These are phyloP conservation scores for Ogataea chonburiensis DNA, from an alignment of 805 yeast genomes.

Conservation along the genomic window DNA sequence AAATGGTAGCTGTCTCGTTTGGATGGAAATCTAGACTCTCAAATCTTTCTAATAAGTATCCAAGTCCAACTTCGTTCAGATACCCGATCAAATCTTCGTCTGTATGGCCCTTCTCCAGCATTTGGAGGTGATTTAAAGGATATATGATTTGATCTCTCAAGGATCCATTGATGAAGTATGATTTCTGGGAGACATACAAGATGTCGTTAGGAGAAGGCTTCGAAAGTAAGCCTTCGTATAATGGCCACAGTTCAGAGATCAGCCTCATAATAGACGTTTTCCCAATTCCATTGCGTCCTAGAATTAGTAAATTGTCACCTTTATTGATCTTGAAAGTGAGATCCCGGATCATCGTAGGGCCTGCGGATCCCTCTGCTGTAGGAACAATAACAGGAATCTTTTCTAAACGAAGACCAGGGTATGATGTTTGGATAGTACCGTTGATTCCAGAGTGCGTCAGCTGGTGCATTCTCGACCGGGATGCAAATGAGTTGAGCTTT, in stretches of 20 bases:
- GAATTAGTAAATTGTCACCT: conserved; percentile 70
- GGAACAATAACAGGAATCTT: conserved; percentile 83
- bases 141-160: conserved; percentile 89
- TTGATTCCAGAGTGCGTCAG: conserved; percentile 45
- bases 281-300: conserved; percentile 90
- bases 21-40: conserved; percentile 47
- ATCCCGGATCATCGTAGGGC: conserved; percentile 58
- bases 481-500: conserved; percentile 33
- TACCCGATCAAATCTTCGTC: conserved; percentile 70
- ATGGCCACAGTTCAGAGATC: conserved; percentile 89
- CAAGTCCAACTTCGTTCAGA: conserved; percentile 73
- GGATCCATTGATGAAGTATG: conserved; percentile 78
- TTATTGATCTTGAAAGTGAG: conserved; percentile 60
- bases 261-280: conserved; percentile 83
- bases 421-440: conserved; percentile 79
- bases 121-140: conserved; percentile 75
- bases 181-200: conserved; percentile 79
- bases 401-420: conserved; percentile 79
- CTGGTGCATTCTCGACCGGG: conserved; percentile 25
- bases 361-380: conserved; percentile 53
- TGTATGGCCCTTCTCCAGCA: conserved; percentile 66
- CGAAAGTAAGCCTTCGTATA: conserved; percentile 77
- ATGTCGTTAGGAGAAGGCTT: conserved; percentile 71
- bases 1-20: conserved; percentile 10
- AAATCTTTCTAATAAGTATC: conserved; percentile 71